These are phyloP conservation scores for Kodamaea restingae DNA, from an alignment of 805 yeast species.

Conservation along the genomic window DNA sequence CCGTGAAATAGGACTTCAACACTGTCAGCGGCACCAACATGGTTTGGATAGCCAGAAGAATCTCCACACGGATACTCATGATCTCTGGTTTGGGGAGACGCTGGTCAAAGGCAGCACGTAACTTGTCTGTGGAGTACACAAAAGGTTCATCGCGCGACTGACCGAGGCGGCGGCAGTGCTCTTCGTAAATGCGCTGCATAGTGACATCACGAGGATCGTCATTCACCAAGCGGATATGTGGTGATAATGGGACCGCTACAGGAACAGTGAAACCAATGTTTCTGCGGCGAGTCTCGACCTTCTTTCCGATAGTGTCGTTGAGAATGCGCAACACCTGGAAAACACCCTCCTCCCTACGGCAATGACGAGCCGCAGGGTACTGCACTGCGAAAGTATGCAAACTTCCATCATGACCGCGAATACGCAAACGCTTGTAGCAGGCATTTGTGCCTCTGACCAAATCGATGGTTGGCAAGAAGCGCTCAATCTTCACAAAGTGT, in stretches of 20 bases:
- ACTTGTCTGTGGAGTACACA: slow-evolving; percentile 76
- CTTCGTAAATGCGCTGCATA: slow-evolving; percentile 82
- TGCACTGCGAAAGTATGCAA: slow-evolving; percentile 92
- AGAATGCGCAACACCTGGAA: slow-evolving; percentile 88
- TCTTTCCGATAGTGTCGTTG: slow-evolving; percentile 72
- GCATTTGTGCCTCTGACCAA: slow-evolving; percentile 86
- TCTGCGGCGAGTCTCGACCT: slow-evolving; percentile 85
- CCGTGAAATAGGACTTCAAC: slow-evolving; percentile 71
- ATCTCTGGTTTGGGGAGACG: slow-evolving; percentile 90
- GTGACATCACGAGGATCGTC: slow-evolving; percentile 76
- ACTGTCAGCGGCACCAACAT: slow-evolving; percentile 81
- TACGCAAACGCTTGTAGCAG: slow-evolving; percentile 82
- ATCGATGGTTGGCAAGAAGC: slow-evolving; percentile 86
- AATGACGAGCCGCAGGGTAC: slow-evolving; percentile 95
- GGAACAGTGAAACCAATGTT: slow-evolving; percentile 84
- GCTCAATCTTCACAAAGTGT: slow-evolving; percentile 90
- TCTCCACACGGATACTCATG: slow-evolving; percentile 84
- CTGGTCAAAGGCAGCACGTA: slow-evolving; percentile 91
- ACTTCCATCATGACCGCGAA: slow-evolving; percentile 92
- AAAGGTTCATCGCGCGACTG: slow-evolving; percentile 86
- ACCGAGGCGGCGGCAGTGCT: slow-evolving; percentile 68
- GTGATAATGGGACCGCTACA: slow-evolving; percentile 87
- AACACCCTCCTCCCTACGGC: slow-evolving; percentile 92
- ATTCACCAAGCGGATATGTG: slow-evolving; percentile 84
- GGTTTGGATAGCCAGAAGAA: slow-evolving; percentile 84